Conservation (phyloP, 495 filamentous ascomycete genomes). For the Talaromyces adpressus region DNA sequence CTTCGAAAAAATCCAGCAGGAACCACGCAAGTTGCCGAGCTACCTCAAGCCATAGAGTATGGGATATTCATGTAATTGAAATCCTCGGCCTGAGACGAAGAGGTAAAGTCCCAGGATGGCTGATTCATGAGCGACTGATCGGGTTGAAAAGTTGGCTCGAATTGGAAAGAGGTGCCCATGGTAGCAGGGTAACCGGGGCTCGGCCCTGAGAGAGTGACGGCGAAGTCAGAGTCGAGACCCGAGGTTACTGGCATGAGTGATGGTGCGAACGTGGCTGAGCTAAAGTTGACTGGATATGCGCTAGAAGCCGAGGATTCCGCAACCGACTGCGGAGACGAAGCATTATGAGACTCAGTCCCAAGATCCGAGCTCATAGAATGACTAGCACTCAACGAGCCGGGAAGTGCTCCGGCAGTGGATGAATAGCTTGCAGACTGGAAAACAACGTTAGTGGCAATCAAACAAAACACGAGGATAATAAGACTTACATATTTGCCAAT, state of each 20-base stretch:
- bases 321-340: conserved; percentile 37
- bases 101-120: conserved; percentile 30
- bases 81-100: conserved; percentile 15
- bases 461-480: not conserved
- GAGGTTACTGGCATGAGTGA: conserved; percentile 1
- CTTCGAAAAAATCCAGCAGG: not conserved
- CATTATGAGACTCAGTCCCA: conserved; percentile 30
- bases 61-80: conserved; percentile 31
- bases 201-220: conserved; percentile 24
- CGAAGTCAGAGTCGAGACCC: conserved; percentile 18
- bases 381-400: conserved; percentile 29
- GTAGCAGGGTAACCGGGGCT: conserved; percentile 26
- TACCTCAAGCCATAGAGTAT: conserved; percentile 18
- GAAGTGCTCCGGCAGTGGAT: conserved; percentile 39
- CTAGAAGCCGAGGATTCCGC: conserved; percentile 29
- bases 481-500: conserved; percentile 93
- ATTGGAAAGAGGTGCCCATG: conserved; percentile 25
- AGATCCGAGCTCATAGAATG: conserved; percentile 38
- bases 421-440: conserved; percentile 45
- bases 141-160: conserved; percentile 27
- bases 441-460: not conserved
- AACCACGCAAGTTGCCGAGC: not conserved
- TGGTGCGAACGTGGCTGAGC: conserved; percentile 5
- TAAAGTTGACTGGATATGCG: conserved; percentile 21
- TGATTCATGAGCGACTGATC: conserved; percentile 14